These are phyloP conservation scores for Xylariaceae sp. DNA, from an alignment of 2,329 filamentous ascomycete genomes.

Conservation along the genomic window DNA sequence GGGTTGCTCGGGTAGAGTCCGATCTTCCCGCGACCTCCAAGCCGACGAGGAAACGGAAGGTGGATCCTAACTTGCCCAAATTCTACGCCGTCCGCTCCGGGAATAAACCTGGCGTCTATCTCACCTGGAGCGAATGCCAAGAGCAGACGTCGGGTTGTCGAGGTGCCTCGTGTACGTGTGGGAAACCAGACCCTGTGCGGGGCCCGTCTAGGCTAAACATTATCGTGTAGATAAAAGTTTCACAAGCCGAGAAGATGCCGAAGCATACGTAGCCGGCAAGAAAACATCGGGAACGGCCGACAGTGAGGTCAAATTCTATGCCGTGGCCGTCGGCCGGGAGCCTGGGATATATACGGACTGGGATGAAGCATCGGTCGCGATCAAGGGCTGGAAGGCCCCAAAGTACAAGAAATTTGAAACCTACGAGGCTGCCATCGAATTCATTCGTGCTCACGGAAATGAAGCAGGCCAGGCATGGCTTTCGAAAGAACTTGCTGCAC, in stretches of 20 bases:
- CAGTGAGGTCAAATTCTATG: constrained; percentile 50
- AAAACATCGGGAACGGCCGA: constrained; percentile 37
- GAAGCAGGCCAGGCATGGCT: constrained; percentile 39
- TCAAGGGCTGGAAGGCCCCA: constrained; percentile 64
- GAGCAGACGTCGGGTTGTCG: constrained; percentile 54
- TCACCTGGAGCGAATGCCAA: constrained; percentile 56
- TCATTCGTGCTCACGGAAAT: constrained; percentile 52
- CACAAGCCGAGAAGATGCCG: constrained; percentile 64
- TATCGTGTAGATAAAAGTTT: constrained; percentile 69
- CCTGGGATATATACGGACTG: constrained; percentile 60
- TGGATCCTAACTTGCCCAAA: constrained; percentile 43
- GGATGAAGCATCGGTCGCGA: constrained; percentile 65
- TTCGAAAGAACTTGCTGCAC: constrained; percentile 34
- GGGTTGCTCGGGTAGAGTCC: constrained; percentile 13
- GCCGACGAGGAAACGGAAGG: constrained; percentile 43
- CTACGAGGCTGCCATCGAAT: constrained; percentile 68
- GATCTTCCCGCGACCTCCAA: constrained; percentile 15
- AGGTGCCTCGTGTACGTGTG: constrained; percentile 61
- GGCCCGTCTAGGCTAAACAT: constrained; percentile 6
- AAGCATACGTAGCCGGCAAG: constrained; percentile 65
- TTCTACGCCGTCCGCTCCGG: constrained; percentile 60
- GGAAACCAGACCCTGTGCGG: constrained; percentile 5
- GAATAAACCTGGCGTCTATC: constrained; percentile 54
- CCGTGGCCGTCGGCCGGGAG: constrained; percentile 52
- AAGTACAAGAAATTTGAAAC: constrained; percentile 66